phyloP scores from a whole-genome alignment of 2,329 filamentous ascomycete genomes.

The Pyrenochaeta sp. region DNA sequence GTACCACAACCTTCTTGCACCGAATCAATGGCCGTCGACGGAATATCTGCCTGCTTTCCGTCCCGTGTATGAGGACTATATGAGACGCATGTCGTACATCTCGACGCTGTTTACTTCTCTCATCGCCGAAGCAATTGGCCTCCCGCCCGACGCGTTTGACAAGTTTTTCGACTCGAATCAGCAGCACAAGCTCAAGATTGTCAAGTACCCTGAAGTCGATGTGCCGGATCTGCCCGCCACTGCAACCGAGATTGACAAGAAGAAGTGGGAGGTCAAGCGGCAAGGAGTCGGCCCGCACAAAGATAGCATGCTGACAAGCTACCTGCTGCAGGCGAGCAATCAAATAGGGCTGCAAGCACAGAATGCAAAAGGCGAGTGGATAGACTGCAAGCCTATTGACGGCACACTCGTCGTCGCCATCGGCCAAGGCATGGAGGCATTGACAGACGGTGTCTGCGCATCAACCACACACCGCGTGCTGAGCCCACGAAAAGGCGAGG shows the following conservation, averaged over 20 bases:
- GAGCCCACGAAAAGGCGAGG: slow-evolving; percentile 72
- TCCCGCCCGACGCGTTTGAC: slow-evolving; percentile 73
- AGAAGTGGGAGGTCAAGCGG: slow-evolving; percentile 61
- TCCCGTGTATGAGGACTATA: slow-evolving; percentile 75
- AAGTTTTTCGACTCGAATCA: slow-evolving; percentile 75
- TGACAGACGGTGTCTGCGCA: slow-evolving; percentile 83
- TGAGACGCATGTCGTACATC: slow-evolving; percentile 74
- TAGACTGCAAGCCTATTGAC: slow-evolving; percentile 78
- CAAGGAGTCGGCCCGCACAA: slow-evolving; percentile 79
- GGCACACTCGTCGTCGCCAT: slow-evolving; percentile 87
- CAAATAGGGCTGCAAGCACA: slow-evolving; percentile 84
- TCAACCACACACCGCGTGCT: slow-evolving; percentile 83
- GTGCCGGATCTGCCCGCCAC: slow-evolving; percentile 35
- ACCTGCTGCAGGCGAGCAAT: slow-evolving; percentile 79
- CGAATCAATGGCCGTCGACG: slow-evolving; percentile 77
- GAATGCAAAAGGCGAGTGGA: slow-evolving; percentile 79
- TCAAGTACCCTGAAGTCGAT: slow-evolving; percentile 77
- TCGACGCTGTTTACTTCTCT: slow-evolving; percentile 78
- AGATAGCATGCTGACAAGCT: slow-evolving; percentile 83
- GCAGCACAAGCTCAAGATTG: slow-evolving; percentile 90
- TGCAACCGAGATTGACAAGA: slow-evolving; percentile 44
- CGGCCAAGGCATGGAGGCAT: slow-evolving; percentile 83
- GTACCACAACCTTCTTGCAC: slow-evolving; percentile 79
- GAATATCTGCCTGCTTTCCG: slow-evolving; percentile 71
- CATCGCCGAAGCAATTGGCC: slow-evolving; percentile 82